Conservation (phyloP, 106 monocot species). For the Acanthochlamys bracteata region DNA sequence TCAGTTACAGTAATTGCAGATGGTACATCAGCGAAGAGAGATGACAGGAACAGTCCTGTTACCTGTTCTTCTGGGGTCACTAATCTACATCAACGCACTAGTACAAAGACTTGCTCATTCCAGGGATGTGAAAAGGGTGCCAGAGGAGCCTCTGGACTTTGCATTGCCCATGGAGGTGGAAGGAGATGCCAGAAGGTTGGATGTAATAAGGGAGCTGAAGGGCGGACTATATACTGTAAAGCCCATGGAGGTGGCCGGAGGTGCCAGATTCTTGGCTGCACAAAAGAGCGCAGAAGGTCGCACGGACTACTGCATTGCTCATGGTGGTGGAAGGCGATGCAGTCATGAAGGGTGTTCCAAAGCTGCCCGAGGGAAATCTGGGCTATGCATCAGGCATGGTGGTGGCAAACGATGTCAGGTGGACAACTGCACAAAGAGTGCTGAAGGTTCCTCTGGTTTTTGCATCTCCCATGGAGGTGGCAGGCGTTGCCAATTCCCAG, state of each 20-base stretch:
- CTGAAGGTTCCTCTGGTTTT: constrained; percentile 40
- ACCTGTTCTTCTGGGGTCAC: constrained; percentile 30
- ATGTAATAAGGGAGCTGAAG: constrained; percentile 50
- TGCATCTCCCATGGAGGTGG: constrained; percentile 57
- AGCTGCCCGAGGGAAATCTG: constrained; percentile 49
- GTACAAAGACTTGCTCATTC: constrained; percentile 33
- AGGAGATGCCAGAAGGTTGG: constrained; percentile 38
- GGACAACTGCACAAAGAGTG: constrained; percentile 42
- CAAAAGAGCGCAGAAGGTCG: constrained; percentile 52
- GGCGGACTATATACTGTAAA: constrained; percentile 40
- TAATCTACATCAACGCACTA: constrained; percentile 19
- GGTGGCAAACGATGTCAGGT: constrained; percentile 44
- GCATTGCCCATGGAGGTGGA: constrained; percentile 53
- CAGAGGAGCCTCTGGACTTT: constrained; percentile 47
- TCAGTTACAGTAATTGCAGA: constrained; percentile 17
- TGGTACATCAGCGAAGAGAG: constrained; percentile 7
- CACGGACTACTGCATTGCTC: constrained; percentile 47
- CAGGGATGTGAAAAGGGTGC: constrained; percentile 47
- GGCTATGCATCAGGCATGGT: constrained; percentile 46
- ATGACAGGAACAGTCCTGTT: constrained; percentile 16
- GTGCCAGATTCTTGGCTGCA: constrained; percentile 41
- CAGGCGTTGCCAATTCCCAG: constrained; percentile 27
- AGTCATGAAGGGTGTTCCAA: constrained; percentile 28
- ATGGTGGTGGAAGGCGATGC: constrained; percentile 45
- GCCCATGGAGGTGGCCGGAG: constrained; percentile 50